Evolutionary conservation across 2,329 filamentous ascomycete species (phyloP), one percentile per base, ranked within the genome.

Genomic region (Epichloe amarillans): DNA sequence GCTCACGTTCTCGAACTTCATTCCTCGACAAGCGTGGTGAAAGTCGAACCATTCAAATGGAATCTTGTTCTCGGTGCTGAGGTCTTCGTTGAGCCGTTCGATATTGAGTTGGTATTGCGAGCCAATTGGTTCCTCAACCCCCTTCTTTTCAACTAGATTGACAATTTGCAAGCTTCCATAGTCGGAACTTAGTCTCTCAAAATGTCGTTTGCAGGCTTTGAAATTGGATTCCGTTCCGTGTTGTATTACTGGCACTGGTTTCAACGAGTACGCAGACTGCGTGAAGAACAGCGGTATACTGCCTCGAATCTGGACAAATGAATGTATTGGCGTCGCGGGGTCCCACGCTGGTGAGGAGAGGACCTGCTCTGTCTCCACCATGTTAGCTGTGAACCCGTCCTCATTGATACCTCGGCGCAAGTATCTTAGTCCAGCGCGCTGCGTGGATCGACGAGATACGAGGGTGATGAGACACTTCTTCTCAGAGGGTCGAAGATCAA

Each of bases 41-140:
- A 98, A 98, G 62, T 98, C 93, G 60, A 97, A 98, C 93, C 93
- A 98, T 62, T 95, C 88, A 61, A 95, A 94, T 1, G 64, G 58
- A 36, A 67, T 60, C n/a, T 55, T 57, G 2, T 66, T 46, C 15
- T 56, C 64, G 21, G 79, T 72, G 19, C 74, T 64, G 4, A 74
- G 72, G 41, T 77, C 72, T 7, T 83, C 74, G 55, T 93, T 95
- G 49, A 91, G 71, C 23, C 72, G 67, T 46, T 79, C 70, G 1
- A 86, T 75, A 52, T 82, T 81, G 47, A 77, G 74, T 60, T 94
- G 79, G 62, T 88, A 98, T 37, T 83, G 75, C 49, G 84, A 77
- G 3, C 90, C 93, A 46, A 97, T 82, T 17, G 83, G 79, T 12
- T 80, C 75, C 66, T 98, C 93, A 0, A 83, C 83, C 86, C 87